Percentiles rank a stretch among this genome's conserved stretches.
These are phyloP conservation scores for Lumnitzera littorea DNA, from an alignment of 345 rosid species.

Conservation along the genomic window DNA sequence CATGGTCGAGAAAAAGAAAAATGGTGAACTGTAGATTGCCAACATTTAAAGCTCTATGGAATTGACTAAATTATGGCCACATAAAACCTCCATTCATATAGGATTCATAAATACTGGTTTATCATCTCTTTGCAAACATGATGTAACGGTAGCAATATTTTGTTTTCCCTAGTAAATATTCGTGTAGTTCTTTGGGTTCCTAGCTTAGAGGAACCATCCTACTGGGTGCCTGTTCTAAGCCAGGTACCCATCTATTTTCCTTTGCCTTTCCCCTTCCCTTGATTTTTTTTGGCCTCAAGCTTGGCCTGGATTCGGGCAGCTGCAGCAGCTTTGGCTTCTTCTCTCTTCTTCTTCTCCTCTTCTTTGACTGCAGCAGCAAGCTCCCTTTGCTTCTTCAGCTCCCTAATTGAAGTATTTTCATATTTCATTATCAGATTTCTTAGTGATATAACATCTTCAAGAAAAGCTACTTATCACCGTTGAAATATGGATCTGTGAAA, in stretches of 20 bases:
- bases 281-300: slow-evolving; percentile 73
- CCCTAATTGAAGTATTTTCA: slow-evolving; percentile 29
- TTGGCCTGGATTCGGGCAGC: slow-evolving; percentile 93
- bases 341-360: slow-evolving; percentile 78
- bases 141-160: too few species aligned
- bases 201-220: neutral
- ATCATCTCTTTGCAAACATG: too few species aligned
- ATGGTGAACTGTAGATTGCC: too few species aligned
- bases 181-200: neutral
- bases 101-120: too few species aligned
- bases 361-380: slow-evolving; percentile 67
- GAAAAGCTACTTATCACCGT: too few species aligned
- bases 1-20: too few species aligned
- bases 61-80: too few species aligned
- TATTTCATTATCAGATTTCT: neutral
- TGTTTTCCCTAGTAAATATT: too few species aligned
- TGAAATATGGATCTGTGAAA: too few species aligned
- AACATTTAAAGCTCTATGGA: too few species aligned
- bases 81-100: too few species aligned
- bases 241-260: slow-evolving; percentile 30
- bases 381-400: slow-evolving; percentile 91
- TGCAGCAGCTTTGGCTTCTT: slow-evolving; percentile 88
- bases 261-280: slow-evolving; percentile 82
- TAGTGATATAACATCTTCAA: too few species aligned
- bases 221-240: neutral